phyloP scores from a whole-genome alignment of 371 early-diverging fungal species.

The Apophysomyces elegans region DNA sequence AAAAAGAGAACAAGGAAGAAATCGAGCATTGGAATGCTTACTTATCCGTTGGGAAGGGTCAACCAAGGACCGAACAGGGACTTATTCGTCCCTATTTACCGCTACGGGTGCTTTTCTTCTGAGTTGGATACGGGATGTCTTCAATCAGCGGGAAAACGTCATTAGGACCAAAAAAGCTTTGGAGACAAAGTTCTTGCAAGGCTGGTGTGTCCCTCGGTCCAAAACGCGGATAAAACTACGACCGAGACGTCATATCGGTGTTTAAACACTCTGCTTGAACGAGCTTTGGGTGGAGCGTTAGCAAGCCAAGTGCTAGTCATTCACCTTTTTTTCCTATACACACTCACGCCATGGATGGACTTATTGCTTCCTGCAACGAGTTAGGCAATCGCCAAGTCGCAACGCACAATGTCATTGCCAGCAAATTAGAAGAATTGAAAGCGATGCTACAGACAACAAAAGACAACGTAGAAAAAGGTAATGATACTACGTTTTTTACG shows the following conservation, averaged over 20 bases:
- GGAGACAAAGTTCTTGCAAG: too few relatives aligned
- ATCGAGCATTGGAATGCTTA: too few relatives aligned
- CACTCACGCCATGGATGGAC: conserved; percentile 23
- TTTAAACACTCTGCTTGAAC: conserved; percentile 4
- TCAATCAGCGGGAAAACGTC: too few relatives aligned
- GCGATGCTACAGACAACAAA: conserved; percentile 28
- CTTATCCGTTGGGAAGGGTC: too few relatives aligned
- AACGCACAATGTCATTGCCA: conserved; percentile 25
- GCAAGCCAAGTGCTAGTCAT: background rate
- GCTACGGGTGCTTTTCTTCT: too few relatives aligned
- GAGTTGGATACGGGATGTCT: too few relatives aligned
- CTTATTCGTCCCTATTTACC: too few relatives aligned
- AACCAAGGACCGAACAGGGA: too few relatives aligned
- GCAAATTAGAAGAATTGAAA: conserved; percentile 23
- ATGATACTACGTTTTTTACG: background rate
- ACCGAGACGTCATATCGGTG: conserved; percentile 5
- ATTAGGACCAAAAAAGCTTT: too few relatives aligned
- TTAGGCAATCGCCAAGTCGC: conserved; percentile 20
- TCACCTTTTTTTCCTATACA: conserved; percentile 9
- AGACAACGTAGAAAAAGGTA: conserved; percentile 29
- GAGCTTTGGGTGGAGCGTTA: background rate
- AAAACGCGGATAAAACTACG: too few relatives aligned
- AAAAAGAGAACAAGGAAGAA: too few relatives aligned
- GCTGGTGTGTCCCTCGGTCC: too few relatives aligned
- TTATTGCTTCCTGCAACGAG: conserved; percentile 25